Evolutionary conservation across 1,284 basidiomycete genomes (phyloP).

Genomic region (Cutaneotrichosporon spelunceum): DNA sequence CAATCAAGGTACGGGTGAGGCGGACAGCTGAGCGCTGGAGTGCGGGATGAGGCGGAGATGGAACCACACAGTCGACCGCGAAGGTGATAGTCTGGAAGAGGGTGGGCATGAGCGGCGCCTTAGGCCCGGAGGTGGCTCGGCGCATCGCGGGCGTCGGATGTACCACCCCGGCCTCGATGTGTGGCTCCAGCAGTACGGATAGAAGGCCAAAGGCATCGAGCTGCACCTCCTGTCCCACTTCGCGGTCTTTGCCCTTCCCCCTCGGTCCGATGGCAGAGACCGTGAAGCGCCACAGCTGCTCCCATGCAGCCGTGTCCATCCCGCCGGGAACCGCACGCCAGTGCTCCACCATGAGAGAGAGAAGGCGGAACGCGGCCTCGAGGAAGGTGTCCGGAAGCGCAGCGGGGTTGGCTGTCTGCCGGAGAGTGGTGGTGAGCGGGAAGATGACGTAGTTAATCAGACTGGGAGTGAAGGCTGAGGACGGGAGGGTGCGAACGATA

Average conservation of each 20-base stretch:
- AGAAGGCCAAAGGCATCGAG: constrained; percentile 38
- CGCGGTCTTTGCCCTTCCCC: constrained; percentile 61
- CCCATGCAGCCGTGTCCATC: constrained; percentile 60
- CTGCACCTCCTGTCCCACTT: constrained; percentile 40
- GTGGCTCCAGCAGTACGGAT: constrained; percentile 32
- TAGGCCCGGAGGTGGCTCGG: constrained; percentile 51
- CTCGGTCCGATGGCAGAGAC: constrained; percentile 56
- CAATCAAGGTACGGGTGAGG: constrained; percentile 60
- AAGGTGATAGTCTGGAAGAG: constrained; percentile 77
- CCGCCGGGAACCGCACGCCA: constrained; percentile 71
- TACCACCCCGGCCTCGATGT: constrained; percentile 41
- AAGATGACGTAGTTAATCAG: constrained; percentile 80
- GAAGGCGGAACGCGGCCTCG: constrained; percentile 65
- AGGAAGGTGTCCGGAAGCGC: constrained; percentile 73
- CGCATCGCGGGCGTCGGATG: constrained; percentile 57
- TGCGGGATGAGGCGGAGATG: constrained; percentile 59
- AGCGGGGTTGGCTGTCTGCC: constrained; percentile 61
- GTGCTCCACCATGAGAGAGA: constrained; percentile 63
- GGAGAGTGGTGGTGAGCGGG: constrained; percentile 75
- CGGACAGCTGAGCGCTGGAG: constrained; percentile 66
- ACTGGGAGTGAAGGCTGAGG: constrained; percentile 56
- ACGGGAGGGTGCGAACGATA: constrained; percentile 55
- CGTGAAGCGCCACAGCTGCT: constrained; percentile 77
- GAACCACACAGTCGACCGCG: constrained; percentile 57
- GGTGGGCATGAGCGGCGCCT: constrained; percentile 61